Conservation (phyloP, 208 protist genomes). For the Trypanosoma avium region DNA sequence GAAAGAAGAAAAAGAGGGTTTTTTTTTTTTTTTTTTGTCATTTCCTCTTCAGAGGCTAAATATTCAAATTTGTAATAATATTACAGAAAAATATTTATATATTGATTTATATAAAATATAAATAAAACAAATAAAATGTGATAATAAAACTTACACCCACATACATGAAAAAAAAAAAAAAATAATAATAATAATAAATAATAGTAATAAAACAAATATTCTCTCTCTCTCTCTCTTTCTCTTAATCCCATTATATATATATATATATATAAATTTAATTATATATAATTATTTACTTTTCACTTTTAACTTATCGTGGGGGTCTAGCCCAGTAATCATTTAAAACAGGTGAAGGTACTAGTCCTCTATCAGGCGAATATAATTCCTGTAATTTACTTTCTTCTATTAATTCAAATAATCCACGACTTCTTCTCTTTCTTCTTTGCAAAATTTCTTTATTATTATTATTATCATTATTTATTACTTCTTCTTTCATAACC, state of each 20-base stretch:
- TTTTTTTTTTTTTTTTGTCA: neutral
- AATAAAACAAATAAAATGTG: too few relatives aligned
- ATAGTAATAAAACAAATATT: neutral
- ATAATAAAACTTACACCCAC: neutral
- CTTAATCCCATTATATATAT: too few relatives aligned
- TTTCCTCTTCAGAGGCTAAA: neutral
- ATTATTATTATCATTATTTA: neutral
- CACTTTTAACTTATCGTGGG: conserved; percentile 6
- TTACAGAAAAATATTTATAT: too few relatives aligned
- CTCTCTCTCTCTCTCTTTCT: neutral
- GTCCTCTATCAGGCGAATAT: conserved; percentile 28
- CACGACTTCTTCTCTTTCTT: conserved; percentile 21
- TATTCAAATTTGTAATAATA: neutral
- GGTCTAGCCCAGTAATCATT: conserved; percentile 22
- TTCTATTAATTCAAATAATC: conserved; percentile 63
- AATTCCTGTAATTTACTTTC: conserved; percentile 36
- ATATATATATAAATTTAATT: too few relatives aligned
- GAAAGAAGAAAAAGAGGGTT: too few relatives aligned
- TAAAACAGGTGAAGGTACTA: conserved; percentile 9
- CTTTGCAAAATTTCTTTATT: neutral
- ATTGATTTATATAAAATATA: too few relatives aligned
- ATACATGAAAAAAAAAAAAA: neutral
- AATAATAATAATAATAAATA: neutral
- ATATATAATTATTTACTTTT: too few relatives aligned
- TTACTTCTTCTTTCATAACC: neutral